Evolutionary conservation across 2,329 filamentous ascomycete genomes (phyloP).

Genomic region (Drechslerella coelobrocha): DNA sequence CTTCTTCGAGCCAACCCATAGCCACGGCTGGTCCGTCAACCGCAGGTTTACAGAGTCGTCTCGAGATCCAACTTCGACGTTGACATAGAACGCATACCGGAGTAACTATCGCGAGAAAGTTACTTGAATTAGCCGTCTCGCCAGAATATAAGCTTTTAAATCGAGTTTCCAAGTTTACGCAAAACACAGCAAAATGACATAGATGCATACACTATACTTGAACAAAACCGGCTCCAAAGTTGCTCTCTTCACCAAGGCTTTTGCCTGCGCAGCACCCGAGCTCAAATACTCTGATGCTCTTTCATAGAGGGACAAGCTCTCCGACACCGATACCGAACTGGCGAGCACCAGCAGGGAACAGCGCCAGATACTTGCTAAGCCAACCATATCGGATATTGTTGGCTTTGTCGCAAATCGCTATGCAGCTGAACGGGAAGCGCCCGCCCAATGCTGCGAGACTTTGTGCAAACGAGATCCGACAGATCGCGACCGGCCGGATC

Average conservation of each 20-base stretch:
- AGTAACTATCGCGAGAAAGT: conserved; percentile 13
- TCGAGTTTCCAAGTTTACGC: no score
- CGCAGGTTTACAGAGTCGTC: conserved; percentile 29
- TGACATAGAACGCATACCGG: conserved; percentile 34
- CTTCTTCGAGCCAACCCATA: conserved; percentile 28
- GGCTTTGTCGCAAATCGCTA: no score
- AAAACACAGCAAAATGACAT: background rate
- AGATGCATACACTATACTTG: conserved; percentile 35
- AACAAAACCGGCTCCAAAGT: conserved; percentile 35
- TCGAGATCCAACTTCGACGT: conserved; percentile 30
- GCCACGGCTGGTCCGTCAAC: conserved; percentile 40
- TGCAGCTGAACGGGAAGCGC: no score
- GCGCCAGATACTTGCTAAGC: background rate
- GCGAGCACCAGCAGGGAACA: conserved; percentile 14
- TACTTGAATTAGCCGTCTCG: no score
- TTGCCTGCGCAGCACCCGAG: background rate
- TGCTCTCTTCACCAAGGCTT: conserved; percentile 28
- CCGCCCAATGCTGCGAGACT: no score
- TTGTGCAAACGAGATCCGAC: no score
- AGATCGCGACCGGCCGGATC: no score
- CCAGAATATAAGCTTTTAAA: no score
- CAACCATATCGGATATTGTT: no score
- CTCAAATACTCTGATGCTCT: conserved; percentile 24
- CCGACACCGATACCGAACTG: conserved; percentile 14
- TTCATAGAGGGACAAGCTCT: conserved; percentile 20